Evolutionary conservation across 192 early-diverging fungal species (phyloP).

Genomic region (Gaertneriomyces semiglobifer): DNA sequence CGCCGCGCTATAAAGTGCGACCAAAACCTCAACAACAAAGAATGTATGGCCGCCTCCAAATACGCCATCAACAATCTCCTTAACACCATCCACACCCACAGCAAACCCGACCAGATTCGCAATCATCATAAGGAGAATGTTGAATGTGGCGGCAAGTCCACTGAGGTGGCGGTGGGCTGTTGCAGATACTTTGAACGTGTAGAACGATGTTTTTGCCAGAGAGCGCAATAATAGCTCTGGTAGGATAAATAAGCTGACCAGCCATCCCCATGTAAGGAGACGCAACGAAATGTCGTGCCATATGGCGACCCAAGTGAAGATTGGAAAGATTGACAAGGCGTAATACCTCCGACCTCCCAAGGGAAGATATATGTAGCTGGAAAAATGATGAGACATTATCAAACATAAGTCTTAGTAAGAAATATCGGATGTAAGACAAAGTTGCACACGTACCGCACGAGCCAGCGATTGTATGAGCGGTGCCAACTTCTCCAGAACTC

Average conservation of each 20-base stretch:
- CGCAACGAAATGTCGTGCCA: conserved; percentile 93
- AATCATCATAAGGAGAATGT: conserved; percentile 92
- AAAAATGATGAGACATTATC: too few species aligned
- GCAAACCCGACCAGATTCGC: conserved; percentile 96
- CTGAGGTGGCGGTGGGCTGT: conserved; percentile 2
- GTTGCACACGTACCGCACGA: conserved; percentile 58
- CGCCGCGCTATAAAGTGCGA: conserved; percentile 14
- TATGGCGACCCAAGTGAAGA: conserved; percentile 95
- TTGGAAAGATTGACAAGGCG: conserved; percentile 73
- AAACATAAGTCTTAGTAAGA: not conserved
- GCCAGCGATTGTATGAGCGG: conserved; percentile 88
- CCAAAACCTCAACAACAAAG: conserved; percentile 17
- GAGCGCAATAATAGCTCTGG: conserved; percentile 73
- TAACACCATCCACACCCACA: conserved; percentile 83
- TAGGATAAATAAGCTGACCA: conserved; percentile 79
- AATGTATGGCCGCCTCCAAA: conserved; percentile 44
- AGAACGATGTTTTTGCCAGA: conserved; percentile 43
- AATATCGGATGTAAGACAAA: not conserved
- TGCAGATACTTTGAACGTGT: not conserved
- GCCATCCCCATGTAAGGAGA: conserved; percentile 88
- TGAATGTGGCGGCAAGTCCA: conserved; percentile 75
- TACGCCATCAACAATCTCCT: conserved; percentile 71
- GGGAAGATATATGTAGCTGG: conserved; percentile 83
- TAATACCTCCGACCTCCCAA: conserved; percentile 75
- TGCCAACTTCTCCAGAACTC: conserved; percentile 98